Conservation (phyloP, 495 filamentous ascomycete species). For the Neurospora terricola region DNA sequence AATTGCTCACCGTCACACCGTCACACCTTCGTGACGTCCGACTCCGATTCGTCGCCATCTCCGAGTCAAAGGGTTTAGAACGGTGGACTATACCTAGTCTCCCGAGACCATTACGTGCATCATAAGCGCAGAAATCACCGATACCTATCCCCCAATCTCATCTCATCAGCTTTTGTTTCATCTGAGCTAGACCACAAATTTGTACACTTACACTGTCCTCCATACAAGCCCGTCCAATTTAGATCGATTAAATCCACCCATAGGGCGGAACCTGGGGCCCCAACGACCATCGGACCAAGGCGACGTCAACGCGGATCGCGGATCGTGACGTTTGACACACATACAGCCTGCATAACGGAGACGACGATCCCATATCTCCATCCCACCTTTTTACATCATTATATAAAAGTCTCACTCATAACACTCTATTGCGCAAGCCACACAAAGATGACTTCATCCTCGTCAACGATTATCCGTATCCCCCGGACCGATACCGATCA, state of each 20-base stretch:
- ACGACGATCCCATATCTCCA: background rate
- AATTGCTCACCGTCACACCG: background rate
- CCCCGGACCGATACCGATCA: conserved; percentile 46
- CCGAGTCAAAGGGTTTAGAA: background rate
- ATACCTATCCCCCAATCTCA: background rate
- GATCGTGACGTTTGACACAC: background rate
- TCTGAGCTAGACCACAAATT: background rate
- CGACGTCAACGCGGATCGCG: background rate
- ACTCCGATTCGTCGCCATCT: background rate
- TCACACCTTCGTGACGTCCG: background rate
- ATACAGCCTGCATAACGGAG: background rate
- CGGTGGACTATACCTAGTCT: background rate
- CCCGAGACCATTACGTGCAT: background rate
- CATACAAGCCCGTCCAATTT: background rate
- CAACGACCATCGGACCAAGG: background rate
- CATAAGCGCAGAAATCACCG: background rate
- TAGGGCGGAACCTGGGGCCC: background rate
- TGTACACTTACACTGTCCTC: background rate
- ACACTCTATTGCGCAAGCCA: background rate
- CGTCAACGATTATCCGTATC: conserved; percentile 38
- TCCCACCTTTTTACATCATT: background rate
- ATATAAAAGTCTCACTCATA: background rate
- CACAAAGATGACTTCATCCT: conserved; percentile 1
- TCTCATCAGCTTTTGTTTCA: background rate
- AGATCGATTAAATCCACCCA: background rate